These are phyloP conservation scores for Lactarius tabidus DNA, from an alignment of 768 basidiomycete genomes.

Conservation along the genomic window DNA sequence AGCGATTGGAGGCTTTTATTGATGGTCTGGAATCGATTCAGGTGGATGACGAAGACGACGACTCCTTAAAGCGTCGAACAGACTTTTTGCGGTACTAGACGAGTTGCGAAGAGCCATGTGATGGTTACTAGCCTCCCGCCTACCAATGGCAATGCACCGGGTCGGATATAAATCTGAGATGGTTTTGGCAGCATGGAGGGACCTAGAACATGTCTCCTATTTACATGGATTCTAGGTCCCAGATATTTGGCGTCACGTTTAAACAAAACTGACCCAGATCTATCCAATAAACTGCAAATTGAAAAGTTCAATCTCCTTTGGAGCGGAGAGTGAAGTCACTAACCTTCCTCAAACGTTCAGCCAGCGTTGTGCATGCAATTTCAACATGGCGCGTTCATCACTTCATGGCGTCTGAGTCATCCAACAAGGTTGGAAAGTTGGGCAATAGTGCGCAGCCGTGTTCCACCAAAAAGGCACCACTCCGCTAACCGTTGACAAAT, in stretches of 20 bases:
- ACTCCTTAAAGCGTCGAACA: neutral
- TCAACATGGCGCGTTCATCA: neutral
- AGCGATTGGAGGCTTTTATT: neutral
- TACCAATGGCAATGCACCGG: neutral
- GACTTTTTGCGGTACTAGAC: neutral
- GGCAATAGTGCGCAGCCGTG: neutral
- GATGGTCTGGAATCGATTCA: conserved; percentile 11
- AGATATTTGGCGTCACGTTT: conserved; percentile 5
- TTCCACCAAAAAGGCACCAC: neutral
- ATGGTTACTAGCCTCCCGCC: neutral
- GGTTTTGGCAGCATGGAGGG: neutral
- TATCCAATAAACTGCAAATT: neutral
- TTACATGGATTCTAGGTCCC: conserved; percentile 4
- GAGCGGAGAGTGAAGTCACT: conserved; percentile 11
- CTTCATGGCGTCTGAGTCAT: neutral
- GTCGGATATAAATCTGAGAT: conserved; percentile 9
- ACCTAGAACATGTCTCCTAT: conserved; percentile 11
- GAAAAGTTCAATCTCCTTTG: conserved; percentile 1
- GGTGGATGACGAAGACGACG: conserved; percentile 10
- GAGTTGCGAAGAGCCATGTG: conserved; percentile 1
- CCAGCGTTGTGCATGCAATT: neutral
- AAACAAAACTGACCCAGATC: neutral
- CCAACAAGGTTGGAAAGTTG: neutral
- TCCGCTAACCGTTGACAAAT: neutral
- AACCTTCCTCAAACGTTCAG: neutral